Conservation (phyloP, 1,284 basidiomycete genomes). For the Peniophora sp. region DNA sequence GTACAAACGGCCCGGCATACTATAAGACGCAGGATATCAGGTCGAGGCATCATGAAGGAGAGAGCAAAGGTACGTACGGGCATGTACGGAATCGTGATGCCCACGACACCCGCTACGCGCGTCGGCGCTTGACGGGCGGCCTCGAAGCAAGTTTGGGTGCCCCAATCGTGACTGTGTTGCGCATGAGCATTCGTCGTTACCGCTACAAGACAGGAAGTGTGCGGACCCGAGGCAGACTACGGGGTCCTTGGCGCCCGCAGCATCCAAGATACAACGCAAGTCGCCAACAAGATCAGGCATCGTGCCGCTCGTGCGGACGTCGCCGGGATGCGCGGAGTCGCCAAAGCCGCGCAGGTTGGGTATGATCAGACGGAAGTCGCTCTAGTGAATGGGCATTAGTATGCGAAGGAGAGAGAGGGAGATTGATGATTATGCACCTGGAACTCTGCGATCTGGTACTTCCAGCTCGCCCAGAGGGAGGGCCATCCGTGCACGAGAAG, state of each 20-base stretch:
- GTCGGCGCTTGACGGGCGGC: constrained; percentile 58
- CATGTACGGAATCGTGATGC: constrained; percentile 38
- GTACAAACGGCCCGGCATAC: constrained; percentile 34
- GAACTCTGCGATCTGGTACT: constrained; percentile 58
- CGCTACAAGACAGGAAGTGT: no score
- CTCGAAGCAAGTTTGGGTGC: constrained; percentile 56
- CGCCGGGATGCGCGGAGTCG: constrained; percentile 53
- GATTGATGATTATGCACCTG: constrained; percentile 20
- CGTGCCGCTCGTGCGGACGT: constrained; percentile 48
- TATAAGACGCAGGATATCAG: no score
- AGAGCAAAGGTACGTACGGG: not conserved
- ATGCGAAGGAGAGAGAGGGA: not conserved
- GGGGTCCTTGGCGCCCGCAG: constrained; percentile 33
- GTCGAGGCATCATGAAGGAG: not conserved
- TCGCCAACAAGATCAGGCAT: constrained; percentile 55
- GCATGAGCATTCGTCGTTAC: no score
- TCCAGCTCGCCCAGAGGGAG: constrained; percentile 65
- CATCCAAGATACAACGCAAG: constrained; percentile 48
- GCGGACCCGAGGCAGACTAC: constrained; percentile 56
- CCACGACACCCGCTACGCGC: constrained; percentile 52
- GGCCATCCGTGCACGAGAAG: constrained; percentile 73
- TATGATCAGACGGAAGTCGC: constrained; percentile 50
- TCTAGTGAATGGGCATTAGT: constrained; percentile 14
- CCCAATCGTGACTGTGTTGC: constrained; percentile 76
- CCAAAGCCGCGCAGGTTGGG: constrained; percentile 64